A percentile compares a stretch with the other conserved stretches of the same genome.
These are phyloP conservation scores for Saprolegnia parasitica DNA, from an alignment of 352 stramenopile species.

Conservation along the genomic window DNA sequence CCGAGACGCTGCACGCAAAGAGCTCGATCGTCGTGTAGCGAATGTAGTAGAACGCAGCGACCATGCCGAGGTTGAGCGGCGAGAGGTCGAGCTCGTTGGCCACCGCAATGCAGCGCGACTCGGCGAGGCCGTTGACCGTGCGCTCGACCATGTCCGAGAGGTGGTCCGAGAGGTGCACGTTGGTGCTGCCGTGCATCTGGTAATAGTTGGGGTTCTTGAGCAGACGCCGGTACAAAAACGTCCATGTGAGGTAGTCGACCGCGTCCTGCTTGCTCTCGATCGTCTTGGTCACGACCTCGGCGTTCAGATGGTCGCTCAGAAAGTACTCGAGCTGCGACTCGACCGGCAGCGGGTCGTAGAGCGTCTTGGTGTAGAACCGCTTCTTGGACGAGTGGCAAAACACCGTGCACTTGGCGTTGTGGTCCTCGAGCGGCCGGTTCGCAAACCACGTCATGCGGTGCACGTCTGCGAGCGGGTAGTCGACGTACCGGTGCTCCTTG, in stretches of 20 bases:
- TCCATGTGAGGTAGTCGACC: constrained; percentile 99
- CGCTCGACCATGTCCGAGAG: constrained; percentile 98
- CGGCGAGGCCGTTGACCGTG: constrained; percentile 94
- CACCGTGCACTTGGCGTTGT: constrained; percentile 91
- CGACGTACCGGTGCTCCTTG: constrained; percentile 91
- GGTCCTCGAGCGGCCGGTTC: constrained; percentile 42
- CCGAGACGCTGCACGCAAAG: constrained; percentile 96
- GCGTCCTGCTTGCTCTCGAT: constrained; percentile 99
- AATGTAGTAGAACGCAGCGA: constrained; percentile 99
- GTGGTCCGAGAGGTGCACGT: constrained; percentile 95
- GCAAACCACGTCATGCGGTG: constrained; percentile 97
- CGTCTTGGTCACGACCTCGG: constrained; percentile 97
- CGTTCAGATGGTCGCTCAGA: constrained; percentile 98
- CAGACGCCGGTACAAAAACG: constrained; percentile 98
- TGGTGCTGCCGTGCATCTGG: constrained; percentile 91
- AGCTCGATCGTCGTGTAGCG: constrained; percentile 99
- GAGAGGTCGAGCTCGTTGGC: constrained; percentile 91
- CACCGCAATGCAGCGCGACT: constrained; percentile 95
- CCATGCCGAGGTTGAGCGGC: constrained; percentile 98
- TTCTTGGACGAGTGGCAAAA: constrained; percentile 98
- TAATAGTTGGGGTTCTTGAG: constrained; percentile 99
- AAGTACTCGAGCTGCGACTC: constrained; percentile 98
- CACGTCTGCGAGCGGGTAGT: constrained; percentile 96
- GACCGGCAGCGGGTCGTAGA: constrained; percentile 99
- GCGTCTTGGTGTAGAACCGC: constrained; percentile 97